Percentiles rank a stretch among this genome's conserved stretches.
These are phyloP conservation scores for Puccinellia tenuiflora DNA, from an alignment of 176 grass and related monocot genomes.

Conservation along the genomic window DNA sequence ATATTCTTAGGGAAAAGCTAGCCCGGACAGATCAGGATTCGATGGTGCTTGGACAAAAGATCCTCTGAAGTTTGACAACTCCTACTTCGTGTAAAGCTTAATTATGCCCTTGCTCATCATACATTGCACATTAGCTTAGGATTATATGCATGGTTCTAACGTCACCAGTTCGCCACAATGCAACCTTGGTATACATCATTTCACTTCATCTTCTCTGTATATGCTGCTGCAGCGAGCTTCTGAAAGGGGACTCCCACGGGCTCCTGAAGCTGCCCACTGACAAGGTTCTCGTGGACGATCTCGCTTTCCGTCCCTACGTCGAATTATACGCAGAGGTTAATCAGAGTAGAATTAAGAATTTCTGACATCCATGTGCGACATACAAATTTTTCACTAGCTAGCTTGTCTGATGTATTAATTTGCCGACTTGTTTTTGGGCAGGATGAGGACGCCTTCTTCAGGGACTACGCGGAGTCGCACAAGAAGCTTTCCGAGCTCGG, in stretches of 20 bases:
- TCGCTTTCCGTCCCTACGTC: conserved; percentile 35
- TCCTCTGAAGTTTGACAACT: conserved; percentile 58
- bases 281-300: conserved; percentile 45
- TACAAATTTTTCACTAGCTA: background rate
- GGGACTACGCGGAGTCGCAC: conserved; percentile 52
- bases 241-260: conserved; percentile 36
- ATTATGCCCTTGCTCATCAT: background rate
- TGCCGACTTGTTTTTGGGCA: background rate
- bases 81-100: conserved; percentile 41
- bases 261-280: conserved; percentile 58
- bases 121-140: too few relatives aligned
- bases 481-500: conserved; percentile 59
- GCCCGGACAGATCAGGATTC: conserved; percentile 48
- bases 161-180: too few relatives aligned
- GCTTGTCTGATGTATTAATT: too few relatives aligned
- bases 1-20: conserved; percentile 46
- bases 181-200: background rate
- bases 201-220: background rate
- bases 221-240: conserved; percentile 46
- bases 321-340: conserved; percentile 46
- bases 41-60: conserved; percentile 56
- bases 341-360: background rate
- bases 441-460: conserved; percentile 57
- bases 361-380: too few relatives aligned
- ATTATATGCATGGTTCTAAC: too few relatives aligned